These are phyloP conservation scores for Hibiscus syriacus DNA, from an alignment of 345 rosid species.

Conservation along the genomic window DNA sequence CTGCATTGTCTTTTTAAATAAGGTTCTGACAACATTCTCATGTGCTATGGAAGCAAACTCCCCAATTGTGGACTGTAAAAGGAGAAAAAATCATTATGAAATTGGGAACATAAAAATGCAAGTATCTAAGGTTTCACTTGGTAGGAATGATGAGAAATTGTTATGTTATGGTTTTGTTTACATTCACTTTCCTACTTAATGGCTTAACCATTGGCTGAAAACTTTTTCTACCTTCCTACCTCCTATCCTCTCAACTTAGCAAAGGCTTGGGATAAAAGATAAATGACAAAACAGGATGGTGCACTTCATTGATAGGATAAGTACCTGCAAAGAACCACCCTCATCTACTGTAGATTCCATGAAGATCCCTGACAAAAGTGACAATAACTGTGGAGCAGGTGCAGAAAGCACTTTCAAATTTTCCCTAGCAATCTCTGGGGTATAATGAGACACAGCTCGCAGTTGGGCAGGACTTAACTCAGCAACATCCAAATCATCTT, in stretches of 20 bases:
- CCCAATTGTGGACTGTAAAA: constrained; percentile 62
- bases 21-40: constrained; percentile 39
- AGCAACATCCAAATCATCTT: constrained; percentile 22
- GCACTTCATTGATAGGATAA: neutral
- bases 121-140: neutral
- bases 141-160: neutral
- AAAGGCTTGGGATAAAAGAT: neutral
- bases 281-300: neutral
- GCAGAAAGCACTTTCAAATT: constrained; percentile 54
- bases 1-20: constrained; percentile 57
- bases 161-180: neutral
- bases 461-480: constrained; percentile 39
- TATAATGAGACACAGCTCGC: constrained; percentile 48
- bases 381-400: constrained; percentile 56
- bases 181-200: neutral
- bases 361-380: constrained; percentile 53
- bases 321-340: constrained; percentile 90
- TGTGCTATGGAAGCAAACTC: constrained; percentile 81
- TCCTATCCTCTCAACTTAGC: neutral
- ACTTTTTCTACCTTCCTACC: neutral
- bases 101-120: neutral
- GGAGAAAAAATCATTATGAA: neutral
- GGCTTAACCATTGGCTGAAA: neutral
- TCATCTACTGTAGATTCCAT: constrained; percentile 69
- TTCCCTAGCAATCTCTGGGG: constrained; percentile 40